These are phyloP conservation scores for Tephrocybe rancida DNA, from an alignment of 768 basidiomycete species.

Conservation along the genomic window DNA sequence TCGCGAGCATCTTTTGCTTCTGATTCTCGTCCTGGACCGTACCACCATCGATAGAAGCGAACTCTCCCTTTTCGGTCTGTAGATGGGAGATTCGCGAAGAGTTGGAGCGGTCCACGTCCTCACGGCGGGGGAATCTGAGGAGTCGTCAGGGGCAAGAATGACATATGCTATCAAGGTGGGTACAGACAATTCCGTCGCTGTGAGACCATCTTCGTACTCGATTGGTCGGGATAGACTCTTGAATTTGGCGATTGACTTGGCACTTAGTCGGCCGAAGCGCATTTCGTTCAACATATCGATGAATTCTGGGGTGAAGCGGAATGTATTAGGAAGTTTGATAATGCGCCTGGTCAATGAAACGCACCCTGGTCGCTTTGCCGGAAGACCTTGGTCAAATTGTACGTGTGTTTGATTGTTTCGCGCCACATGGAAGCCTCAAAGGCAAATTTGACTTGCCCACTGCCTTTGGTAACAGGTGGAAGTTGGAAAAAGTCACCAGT, in stretches of 20 bases:
- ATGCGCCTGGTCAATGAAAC: neutral
- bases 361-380: slow-evolving; percentile 85
- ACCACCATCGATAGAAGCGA: slow-evolving; percentile 66
- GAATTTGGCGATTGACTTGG: slow-evolving; percentile 71
- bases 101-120: slow-evolving; percentile 92
- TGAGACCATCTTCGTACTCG: slow-evolving; percentile 77
- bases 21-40: slow-evolving; percentile 50
- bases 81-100: slow-evolving; percentile 63
- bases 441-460: slow-evolving; percentile 73
- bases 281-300: slow-evolving; percentile 98
- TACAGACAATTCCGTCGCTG: slow-evolving; percentile 95
- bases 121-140: slow-evolving; percentile 83
- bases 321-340: neutral
- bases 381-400: slow-evolving; percentile 95
- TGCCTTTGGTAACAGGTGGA: slow-evolving; percentile 81
- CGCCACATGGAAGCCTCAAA: slow-evolving; percentile 89
- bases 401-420: slow-evolving; percentile 73
- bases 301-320: slow-evolving; percentile 69
- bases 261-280: slow-evolving; percentile 81
- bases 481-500: slow-evolving; percentile 99
- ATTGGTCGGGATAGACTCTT: slow-evolving; percentile 69
- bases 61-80: slow-evolving; percentile 53
- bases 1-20: slow-evolving; percentile 78
- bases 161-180: slow-evolving; percentile 23
- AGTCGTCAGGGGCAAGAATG: neutral